These are phyloP conservation scores for Tulasnella sp. DNA, from an alignment of 768 basidiomycete genomes.

Conservation along the genomic window DNA sequence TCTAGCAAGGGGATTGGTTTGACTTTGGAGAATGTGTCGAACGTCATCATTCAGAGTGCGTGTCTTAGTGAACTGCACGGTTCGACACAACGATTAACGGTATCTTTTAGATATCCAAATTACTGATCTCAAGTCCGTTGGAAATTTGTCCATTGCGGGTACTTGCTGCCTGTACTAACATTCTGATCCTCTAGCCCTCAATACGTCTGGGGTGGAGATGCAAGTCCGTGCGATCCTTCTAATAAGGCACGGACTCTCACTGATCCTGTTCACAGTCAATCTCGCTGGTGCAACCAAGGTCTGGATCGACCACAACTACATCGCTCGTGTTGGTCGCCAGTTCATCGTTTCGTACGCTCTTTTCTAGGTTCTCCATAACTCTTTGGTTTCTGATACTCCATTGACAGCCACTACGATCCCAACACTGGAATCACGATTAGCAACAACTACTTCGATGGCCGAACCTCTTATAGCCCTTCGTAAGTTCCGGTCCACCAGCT, in stretches of 20 bases:
- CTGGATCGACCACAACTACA: conserved; percentile 5
- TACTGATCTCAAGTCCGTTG: background rate
- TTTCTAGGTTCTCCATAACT: background rate
- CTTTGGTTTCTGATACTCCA: background rate
- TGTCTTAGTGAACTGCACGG: background rate
- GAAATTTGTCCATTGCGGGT: background rate
- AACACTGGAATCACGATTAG: background rate
- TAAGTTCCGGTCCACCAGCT: background rate
- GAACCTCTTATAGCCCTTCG: background rate
- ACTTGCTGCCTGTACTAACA: background rate
- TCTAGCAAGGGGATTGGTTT: background rate
- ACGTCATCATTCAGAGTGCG: background rate
- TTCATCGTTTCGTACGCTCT: background rate
- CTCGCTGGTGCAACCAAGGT: background rate
- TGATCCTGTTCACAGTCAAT: background rate
- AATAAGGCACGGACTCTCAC: background rate
- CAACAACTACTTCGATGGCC: background rate
- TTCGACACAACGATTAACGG: background rate
- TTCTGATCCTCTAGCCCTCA: background rate
- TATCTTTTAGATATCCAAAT: background rate
- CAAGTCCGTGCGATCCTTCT: background rate
- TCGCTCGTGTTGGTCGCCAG: background rate
- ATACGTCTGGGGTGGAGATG: background rate
- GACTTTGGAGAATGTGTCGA: background rate
- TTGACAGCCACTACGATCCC: background rate